Conservation (phyloP, 2,329 filamentous ascomycete genomes). For the Colletotrichum cordylinicola region DNA sequence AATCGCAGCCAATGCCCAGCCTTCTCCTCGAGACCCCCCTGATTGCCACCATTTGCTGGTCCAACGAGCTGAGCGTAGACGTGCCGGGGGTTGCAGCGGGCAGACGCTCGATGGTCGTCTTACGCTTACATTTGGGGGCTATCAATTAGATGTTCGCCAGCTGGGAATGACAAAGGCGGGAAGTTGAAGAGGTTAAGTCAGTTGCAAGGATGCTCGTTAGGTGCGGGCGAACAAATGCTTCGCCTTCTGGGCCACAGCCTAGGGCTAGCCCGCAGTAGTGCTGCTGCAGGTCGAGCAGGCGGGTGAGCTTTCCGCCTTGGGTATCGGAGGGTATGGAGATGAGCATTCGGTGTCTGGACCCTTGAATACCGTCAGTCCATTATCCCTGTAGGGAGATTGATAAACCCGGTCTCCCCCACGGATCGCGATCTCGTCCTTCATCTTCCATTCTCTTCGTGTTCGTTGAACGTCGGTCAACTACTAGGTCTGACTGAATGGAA, state of each 20-base stretch:
- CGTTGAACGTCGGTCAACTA: background rate
- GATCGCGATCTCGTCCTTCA: background rate
- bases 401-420: conserved; percentile 5
- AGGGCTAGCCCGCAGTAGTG: background rate
- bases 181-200: background rate
- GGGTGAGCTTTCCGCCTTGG: background rate
- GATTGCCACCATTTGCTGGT: background rate
- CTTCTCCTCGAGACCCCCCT: background rate
- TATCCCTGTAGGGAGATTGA: conserved; percentile 1
- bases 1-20: background rate
- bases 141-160: background rate
- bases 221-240: background rate
- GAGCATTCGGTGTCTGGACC: background rate
- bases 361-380: background rate
- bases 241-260: background rate
- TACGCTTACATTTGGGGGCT: background rate
- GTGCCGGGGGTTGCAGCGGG: background rate
- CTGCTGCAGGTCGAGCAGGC: background rate
- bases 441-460: background rate
- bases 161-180: background rate
- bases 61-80: background rate
- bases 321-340: background rate
- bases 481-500: background rate
- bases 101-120: background rate
- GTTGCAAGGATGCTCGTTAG: background rate